These are phyloP conservation scores for Gautieria morchelliformis DNA, from an alignment of 768 basidiomycete genomes.

Conservation along the genomic window DNA sequence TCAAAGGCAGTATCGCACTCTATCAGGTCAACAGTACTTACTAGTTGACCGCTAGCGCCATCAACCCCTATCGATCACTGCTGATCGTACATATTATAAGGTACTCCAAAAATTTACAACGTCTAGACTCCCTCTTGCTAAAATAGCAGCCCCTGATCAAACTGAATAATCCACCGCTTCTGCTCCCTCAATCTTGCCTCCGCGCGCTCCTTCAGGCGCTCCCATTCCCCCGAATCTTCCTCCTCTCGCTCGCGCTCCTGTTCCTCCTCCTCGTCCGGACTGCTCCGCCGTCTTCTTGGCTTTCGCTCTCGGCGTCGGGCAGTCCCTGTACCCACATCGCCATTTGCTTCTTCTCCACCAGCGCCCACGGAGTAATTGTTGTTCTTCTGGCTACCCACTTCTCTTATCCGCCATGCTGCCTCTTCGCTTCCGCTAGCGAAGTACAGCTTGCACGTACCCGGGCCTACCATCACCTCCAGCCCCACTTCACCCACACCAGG, in stretches of 20 bases:
- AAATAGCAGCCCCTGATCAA: slow-evolving; percentile 3
- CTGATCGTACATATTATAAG: too few relatives aligned
- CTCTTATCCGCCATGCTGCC: slow-evolving; percentile 31
- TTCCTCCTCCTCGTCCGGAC: background rate
- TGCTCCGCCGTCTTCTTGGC: background rate
- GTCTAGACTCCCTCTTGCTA: background rate
- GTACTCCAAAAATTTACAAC: too few relatives aligned
- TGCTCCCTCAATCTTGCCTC: slow-evolving; percentile 47
- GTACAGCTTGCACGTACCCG: slow-evolving; percentile 56
- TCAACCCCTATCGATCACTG: too few relatives aligned
- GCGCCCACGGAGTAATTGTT: background rate
- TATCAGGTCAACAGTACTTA: too few relatives aligned
- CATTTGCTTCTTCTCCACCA: background rate
- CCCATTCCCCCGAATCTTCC: slow-evolving; percentile 24
- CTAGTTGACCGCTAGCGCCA: too few relatives aligned
- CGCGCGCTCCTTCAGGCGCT: slow-evolving; percentile 22
- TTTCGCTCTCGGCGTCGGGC: background rate
- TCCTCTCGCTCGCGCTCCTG: slow-evolving; percentile 14
- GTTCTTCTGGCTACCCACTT: background rate
- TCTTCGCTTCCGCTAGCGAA: slow-evolving; percentile 65
- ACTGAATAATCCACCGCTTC: slow-evolving; percentile 22
- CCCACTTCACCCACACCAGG: slow-evolving; percentile 23
- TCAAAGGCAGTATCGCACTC: too few relatives aligned
- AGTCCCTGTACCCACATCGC: background rate
- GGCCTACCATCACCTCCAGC: slow-evolving; percentile 46